Evolutionary conservation across 352 stramenopile genomes (phyloP), one percentile per base, ranked within the genome.

Genomic region (Pythium apleroticum): DNA sequence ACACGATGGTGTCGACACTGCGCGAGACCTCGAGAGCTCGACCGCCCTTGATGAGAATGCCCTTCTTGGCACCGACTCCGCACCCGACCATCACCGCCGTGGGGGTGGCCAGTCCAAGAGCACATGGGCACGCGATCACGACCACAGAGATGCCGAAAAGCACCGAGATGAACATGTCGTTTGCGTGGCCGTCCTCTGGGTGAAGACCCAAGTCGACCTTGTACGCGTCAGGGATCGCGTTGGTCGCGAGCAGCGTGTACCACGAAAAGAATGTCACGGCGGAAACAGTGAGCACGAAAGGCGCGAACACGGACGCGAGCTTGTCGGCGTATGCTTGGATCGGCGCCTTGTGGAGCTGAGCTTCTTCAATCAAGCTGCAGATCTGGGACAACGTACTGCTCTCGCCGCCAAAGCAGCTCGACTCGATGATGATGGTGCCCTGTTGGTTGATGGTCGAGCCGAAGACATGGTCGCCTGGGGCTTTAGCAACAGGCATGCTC

Each of bases 81-180:
- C 93, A 91, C 3, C 84, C 89, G 15, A 98, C 91, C 83, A 95
- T 95, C 12, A 96, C 86, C 6, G 88, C 88, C 3, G 87, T 96
- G 3, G 88, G 88, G 0, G 87, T 96, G 10, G 88, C 88, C 9
- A 96, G 74, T 5, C 88, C 87, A 2, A 96, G 60, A 33, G 88
- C 88, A 65, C 88, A 96, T 15, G 88, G 88, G 25, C 88, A 96
- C 9, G 84, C 81, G 27, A 98, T 96, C 9, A 97, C 88, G 5
- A 96, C 89, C 8, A 95, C 89, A 3, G 93, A 86, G 35, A 98
- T 89, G 1, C 86, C 89, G 49, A 95, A 96, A 3, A 97, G 52
- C 27, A 96, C 65, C 7, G 84, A 72, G n/a, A 90, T 75, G 56
- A 79, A 90, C 20, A 90, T 52, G 49, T 90, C 86, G 60, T 93